These are phyloP conservation scores for Phyllosticta paracitricarpa DNA, from an alignment of 2,329 filamentous ascomycete species.

Conservation along the genomic window DNA sequence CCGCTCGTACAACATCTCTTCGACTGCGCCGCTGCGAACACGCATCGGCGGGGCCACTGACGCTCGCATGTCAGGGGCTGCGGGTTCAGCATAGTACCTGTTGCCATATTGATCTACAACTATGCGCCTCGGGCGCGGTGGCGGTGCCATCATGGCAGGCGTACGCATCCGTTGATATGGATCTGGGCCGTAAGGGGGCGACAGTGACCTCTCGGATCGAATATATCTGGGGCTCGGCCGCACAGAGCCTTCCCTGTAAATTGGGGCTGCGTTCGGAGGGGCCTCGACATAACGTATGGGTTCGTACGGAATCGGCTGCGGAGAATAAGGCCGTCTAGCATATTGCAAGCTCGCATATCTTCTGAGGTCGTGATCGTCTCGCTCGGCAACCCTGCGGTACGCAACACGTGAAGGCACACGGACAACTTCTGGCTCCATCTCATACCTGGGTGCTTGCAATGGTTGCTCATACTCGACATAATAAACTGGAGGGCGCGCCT, in stretches of 20 bases:
- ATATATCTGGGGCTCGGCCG: slow-evolving; percentile 30
- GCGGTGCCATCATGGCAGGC: slow-evolving; percentile 33
- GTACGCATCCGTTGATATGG: slow-evolving; percentile 28
- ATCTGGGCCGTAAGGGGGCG: slow-evolving; percentile 26
- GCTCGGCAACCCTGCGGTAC: slow-evolving; percentile 27
- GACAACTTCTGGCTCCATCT: slow-evolving; percentile 25
- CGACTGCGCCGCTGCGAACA: slow-evolving; percentile 28
- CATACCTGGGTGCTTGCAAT: slow-evolving; percentile 18
- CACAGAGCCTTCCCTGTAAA: slow-evolving; percentile 29
- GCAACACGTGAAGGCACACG: slow-evolving; percentile 27
- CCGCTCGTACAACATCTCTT: slow-evolving; percentile 58
- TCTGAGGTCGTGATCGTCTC: slow-evolving; percentile 37
- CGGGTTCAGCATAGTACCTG: slow-evolving; percentile 56
- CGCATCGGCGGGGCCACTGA: slow-evolving; percentile 42
- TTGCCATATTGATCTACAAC: slow-evolving; percentile 76
- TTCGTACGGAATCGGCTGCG: slow-evolving; percentile 25
- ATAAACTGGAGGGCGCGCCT: slow-evolving; percentile 37
- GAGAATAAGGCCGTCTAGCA: slow-evolving; percentile 34
- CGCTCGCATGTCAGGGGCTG: background rate
- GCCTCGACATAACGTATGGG: slow-evolving; percentile 31
- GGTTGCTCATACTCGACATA: slow-evolving; percentile 28
- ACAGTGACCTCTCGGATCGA: slow-evolving; percentile 31
- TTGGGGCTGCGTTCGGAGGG: slow-evolving; percentile 18
- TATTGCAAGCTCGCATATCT: slow-evolving; percentile 39
- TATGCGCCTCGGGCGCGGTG: slow-evolving; percentile 50